Evolutionary conservation across 768 basidiomycete genomes (phyloP).

Genomic region (Russula olivacea): DNA sequence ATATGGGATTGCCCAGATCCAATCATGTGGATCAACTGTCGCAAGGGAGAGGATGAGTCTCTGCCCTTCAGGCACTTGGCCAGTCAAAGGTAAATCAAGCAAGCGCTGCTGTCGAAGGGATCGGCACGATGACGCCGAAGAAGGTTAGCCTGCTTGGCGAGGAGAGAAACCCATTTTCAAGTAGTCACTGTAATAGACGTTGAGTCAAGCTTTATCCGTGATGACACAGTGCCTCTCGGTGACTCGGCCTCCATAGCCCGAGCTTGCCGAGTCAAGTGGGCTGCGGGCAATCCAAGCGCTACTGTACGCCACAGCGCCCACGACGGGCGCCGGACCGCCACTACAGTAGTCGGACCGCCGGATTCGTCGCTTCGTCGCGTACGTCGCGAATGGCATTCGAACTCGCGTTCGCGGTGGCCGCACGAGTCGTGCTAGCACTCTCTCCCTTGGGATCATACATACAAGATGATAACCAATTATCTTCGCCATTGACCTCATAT

Average conservation of each 20-base stretch:
- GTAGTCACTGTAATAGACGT: background rate
- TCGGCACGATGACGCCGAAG: background rate
- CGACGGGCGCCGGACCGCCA: background rate
- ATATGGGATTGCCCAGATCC: background rate
- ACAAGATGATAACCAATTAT: slow-evolving; percentile 67
- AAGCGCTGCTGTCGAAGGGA: background rate
- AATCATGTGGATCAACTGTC: background rate
- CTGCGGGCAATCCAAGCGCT: too few species aligned
- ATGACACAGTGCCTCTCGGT: background rate
- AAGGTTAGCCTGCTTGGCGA: background rate
- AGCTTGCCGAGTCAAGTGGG: background rate
- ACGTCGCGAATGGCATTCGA: slow-evolving; percentile 14
- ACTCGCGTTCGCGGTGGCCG: slow-evolving; percentile 35
- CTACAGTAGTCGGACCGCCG: background rate
- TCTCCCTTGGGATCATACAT: slow-evolving; percentile 47
- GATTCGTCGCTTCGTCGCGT: too few species aligned
- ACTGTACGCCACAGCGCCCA: too few species aligned
- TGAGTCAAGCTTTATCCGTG: background rate
- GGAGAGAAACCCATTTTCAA: background rate
- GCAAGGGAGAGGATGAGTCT: too few species aligned
- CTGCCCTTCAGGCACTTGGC: too few species aligned
- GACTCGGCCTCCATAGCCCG: background rate
- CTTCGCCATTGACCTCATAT: slow-evolving; percentile 77
- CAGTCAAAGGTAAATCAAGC: slow-evolving; percentile 1
- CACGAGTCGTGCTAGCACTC: slow-evolving; percentile 49